phyloP scores from a whole-genome alignment of 768 basidiomycete species.

The Omphalotus guepiniiformis region DNA sequence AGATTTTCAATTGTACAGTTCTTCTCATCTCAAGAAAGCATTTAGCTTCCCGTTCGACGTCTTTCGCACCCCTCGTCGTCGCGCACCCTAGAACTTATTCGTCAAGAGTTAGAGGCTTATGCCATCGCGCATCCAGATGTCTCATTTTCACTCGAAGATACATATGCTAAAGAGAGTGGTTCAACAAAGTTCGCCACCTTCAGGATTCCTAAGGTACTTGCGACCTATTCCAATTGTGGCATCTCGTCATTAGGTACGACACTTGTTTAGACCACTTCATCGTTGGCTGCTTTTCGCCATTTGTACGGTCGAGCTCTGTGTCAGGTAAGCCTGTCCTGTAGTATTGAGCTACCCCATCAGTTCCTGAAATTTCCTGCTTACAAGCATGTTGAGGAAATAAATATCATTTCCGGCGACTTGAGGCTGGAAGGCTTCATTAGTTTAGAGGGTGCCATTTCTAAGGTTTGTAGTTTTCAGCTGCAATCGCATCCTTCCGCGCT shows the following conservation, averaged over 20 bases:
- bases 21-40: slow-evolving; percentile 1
- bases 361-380: slow-evolving; percentile 3
- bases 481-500: neutral
- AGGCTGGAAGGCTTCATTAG: slow-evolving; percentile 82
- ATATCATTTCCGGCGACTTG: slow-evolving; percentile 43
- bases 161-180: slow-evolving; percentile 32
- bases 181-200: slow-evolving; percentile 43
- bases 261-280: slow-evolving; percentile 54
- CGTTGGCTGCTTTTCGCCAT: slow-evolving; percentile 63
- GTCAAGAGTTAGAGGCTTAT: slow-evolving; percentile 66
- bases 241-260: neutral
- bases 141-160: slow-evolving; percentile 63
- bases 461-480: slow-evolving; percentile 36
- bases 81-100: slow-evolving; percentile 62
- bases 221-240: neutral
- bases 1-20: neutral
- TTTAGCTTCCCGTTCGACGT: slow-evolving; percentile 77
- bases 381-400: slow-evolving; percentile 73
- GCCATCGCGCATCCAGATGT: slow-evolving; percentile 72
- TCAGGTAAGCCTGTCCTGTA: slow-evolving; percentile 44
- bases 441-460: slow-evolving; percentile 67
- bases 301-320: slow-evolving; percentile 70
- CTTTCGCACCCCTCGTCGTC: slow-evolving; percentile 58
- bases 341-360: neutral
- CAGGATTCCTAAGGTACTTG: slow-evolving; percentile 62